Percentiles rank a stretch among this genome's conserved stretches.
These are phyloP conservation scores for Podospora conica DNA, from an alignment of 495 filamentous ascomycete genomes.

Conservation along the genomic window DNA sequence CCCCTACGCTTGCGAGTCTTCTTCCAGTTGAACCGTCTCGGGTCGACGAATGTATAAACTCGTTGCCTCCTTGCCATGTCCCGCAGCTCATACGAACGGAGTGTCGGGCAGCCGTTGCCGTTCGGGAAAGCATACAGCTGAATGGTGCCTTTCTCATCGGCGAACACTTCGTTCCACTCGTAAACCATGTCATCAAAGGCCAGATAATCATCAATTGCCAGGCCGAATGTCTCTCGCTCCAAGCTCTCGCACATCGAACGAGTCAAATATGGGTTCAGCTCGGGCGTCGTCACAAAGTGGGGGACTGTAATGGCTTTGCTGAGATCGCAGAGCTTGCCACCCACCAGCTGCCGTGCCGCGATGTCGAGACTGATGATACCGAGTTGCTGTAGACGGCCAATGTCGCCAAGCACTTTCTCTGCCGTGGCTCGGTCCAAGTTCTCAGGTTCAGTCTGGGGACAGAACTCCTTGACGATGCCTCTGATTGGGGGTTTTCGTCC, in stretches of 20 bases:
- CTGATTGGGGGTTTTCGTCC: background rate
- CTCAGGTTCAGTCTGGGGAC: background rate
- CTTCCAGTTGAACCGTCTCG: background rate
- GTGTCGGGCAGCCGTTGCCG: background rate
- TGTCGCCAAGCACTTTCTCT: background rate
- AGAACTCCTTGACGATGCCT: background rate
- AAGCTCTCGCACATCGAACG: background rate
- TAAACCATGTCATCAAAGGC: background rate
- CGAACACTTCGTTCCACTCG: background rate
- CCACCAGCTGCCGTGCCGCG: background rate
- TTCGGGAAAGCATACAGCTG: background rate
- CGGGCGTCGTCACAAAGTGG: background rate
- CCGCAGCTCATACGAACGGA: background rate
- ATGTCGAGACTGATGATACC: background rate
- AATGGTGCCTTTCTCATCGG: background rate
- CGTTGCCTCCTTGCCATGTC: background rate
- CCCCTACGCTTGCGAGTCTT: background rate
- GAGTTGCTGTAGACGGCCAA: background rate
- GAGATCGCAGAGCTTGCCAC: background rate
- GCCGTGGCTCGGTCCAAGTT: background rate
- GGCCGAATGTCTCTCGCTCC: background rate
- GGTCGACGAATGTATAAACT: background rate
- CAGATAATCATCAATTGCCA: background rate
- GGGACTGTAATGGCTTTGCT: background rate
- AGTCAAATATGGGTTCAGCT: background rate